A percentile compares a stretch with the other conserved stretches of the same genome.
These are phyloP conservation scores for Kwoniella botswanensis DNA, from an alignment of 768 basidiomycete species.

Conservation along the genomic window DNA sequence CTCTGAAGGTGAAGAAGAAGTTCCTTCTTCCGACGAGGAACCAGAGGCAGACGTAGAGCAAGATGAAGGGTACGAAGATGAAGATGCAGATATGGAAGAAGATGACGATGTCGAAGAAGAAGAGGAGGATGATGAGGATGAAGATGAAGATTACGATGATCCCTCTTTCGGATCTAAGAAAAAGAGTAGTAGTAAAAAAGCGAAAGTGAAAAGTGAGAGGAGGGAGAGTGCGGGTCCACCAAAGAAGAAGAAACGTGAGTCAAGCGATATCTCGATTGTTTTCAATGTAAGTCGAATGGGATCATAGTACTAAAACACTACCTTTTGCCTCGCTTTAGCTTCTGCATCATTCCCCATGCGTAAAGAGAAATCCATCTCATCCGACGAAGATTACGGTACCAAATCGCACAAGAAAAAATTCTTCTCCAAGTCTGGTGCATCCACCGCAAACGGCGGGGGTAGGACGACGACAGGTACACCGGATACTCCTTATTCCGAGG, in stretches of 20 bases:
- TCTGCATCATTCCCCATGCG: constrained; percentile 42
- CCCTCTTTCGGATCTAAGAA: constrained; percentile 36
- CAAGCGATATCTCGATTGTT: not conserved
- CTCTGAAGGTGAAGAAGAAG: constrained; percentile 35
- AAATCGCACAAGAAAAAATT: constrained; percentile 52
- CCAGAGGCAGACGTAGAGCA: constrained; percentile 22
- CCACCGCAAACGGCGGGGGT: constrained; percentile 13
- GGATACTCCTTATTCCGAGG: constrained; percentile 33
- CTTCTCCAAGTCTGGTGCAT: constrained; percentile 23
- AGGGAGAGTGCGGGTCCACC: constrained; percentile 19
- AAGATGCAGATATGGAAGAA: constrained; percentile 32
- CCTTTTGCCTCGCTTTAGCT: constrained; percentile 19
- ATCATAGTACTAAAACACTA: too few relatives aligned
- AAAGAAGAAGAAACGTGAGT: constrained; percentile 36
- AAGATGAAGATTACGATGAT: constrained; percentile 44
- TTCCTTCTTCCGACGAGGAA: constrained; percentile 12
- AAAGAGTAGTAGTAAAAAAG: constrained; percentile 22
- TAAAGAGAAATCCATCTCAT: constrained; percentile 33
- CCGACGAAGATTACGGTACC: constrained; percentile 53
- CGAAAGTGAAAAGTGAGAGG: constrained; percentile 13
- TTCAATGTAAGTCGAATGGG: too few relatives aligned
- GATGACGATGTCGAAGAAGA: constrained; percentile 39
- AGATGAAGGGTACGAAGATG: constrained; percentile 32
- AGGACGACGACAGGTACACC: constrained; percentile 29
- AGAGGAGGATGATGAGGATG: constrained; percentile 36